These are phyloP conservation scores for Umbelopsis ramanniana DNA, from an alignment of 192 early-diverging fungal genomes.

Conservation along the genomic window DNA sequence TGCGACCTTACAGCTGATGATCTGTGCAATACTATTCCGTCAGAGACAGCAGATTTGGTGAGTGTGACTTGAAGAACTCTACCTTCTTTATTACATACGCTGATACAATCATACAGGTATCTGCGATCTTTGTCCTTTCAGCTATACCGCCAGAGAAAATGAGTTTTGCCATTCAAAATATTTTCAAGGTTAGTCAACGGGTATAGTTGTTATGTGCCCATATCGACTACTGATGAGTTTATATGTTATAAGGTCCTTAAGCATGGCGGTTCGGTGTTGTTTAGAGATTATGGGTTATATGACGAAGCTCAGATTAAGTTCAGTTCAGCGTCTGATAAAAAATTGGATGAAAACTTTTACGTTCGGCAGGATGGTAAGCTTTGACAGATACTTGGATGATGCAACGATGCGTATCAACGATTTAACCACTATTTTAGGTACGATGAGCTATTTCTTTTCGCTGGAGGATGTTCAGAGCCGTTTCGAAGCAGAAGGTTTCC, in stretches of 20 bases:
- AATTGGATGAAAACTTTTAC: constrained; percentile 93
- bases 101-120: constrained; percentile 33
- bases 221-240: neutral
- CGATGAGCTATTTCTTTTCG: constrained; percentile 92
- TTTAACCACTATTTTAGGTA: constrained; percentile 47
- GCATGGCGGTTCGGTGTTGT: constrained; percentile 87
- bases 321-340: constrained; percentile 64
- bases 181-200: constrained; percentile 55
- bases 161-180: constrained; percentile 77
- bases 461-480: constrained; percentile 56
- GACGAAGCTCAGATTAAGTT: constrained; percentile 97
- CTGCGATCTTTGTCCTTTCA: constrained; percentile 95
- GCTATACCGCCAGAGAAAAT: constrained; percentile 91
- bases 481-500: constrained; percentile 70
- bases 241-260: constrained; percentile 55
- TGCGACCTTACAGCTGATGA: constrained; percentile 86
- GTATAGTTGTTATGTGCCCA: neutral
- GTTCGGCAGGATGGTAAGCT: constrained; percentile 85
- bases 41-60: constrained; percentile 82
- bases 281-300: constrained; percentile 96
- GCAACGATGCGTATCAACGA: neutral
- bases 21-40: constrained; percentile 71
- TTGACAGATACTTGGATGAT: neutral
- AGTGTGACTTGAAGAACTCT: neutral
- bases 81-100: neutral